Evolutionary conservation across 257 asterid genomes (phyloP).

Genomic region (Avicennia marina): DNA sequence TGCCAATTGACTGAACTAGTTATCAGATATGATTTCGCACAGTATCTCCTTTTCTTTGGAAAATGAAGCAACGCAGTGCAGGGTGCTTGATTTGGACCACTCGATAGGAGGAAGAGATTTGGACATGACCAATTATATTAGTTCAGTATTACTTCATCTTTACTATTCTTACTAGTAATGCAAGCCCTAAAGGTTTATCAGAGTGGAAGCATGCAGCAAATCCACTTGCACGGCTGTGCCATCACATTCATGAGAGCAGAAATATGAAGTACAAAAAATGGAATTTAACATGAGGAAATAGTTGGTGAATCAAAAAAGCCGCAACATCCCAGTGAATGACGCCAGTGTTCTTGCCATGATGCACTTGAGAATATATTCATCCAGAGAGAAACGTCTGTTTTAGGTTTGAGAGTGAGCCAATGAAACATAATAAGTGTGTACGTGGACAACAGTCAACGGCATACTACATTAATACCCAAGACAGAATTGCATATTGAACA

Average conservation of each 20-base stretch:
- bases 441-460: neutral
- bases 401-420: constrained; percentile 4
- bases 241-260: neutral
- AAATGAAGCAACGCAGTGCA: neutral
- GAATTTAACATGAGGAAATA: neutral
- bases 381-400: neutral
- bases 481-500: neutral
- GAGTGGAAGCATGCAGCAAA: neutral
- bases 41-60: neutral
- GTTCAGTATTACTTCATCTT: neutral
- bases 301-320: too few relatives aligned
- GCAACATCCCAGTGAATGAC: too few relatives aligned
- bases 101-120: neutral
- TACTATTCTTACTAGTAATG: neutral
- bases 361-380: too few relatives aligned
- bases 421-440: neutral
- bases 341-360: too few relatives aligned
- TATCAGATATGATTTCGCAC: neutral
- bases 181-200: neutral
- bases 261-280: neutral
- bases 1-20: neutral
- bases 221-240: neutral
- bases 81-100: neutral
- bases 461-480: neutral
- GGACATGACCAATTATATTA: neutral